Evolutionary conservation across 257 asterid genomes (phyloP).

Genomic region (Ballota nigra): DNA sequence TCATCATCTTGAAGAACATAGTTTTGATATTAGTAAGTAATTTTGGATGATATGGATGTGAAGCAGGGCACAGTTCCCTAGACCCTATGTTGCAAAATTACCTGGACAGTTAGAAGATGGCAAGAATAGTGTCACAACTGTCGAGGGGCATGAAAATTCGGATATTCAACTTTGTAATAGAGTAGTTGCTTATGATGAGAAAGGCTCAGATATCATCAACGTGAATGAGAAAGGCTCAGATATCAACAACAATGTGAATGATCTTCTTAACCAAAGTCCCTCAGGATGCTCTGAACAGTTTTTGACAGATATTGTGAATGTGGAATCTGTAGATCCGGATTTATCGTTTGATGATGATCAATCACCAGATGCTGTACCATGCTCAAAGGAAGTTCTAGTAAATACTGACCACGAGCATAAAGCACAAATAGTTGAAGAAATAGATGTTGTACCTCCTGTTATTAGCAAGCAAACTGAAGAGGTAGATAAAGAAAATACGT

Average conservation of each 20-base stretch:
- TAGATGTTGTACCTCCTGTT: constrained; percentile 2
- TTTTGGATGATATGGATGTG: background rate
- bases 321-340: constrained; percentile 11
- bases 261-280: constrained; percentile 18
- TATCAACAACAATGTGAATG: constrained; percentile 16
- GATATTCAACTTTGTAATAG: constrained; percentile 13
- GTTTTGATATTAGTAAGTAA: background rate
- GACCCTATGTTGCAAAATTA: background rate
- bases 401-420: background rate
- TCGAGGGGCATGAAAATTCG: constrained; percentile 13
- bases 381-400: constrained; percentile 1
- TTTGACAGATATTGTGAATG: constrained; percentile 16
- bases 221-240: constrained; percentile 22
- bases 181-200: background rate
- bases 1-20: background rate
- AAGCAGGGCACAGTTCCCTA: constrained; percentile 23
- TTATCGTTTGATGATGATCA: constrained; percentile 12
- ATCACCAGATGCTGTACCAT: constrained; percentile 4
- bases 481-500: constrained; percentile 2
- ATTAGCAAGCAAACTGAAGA: constrained; percentile 13
- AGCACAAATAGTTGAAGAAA: constrained; percentile 13
- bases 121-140: constrained; percentile 15
- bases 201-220: constrained; percentile 14
- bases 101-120: constrained; percentile 12
- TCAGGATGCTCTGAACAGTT: background rate